These are phyloP conservation scores for Sesbania bispinosa DNA, from an alignment of 306 rosid species.

Conservation along the genomic window DNA sequence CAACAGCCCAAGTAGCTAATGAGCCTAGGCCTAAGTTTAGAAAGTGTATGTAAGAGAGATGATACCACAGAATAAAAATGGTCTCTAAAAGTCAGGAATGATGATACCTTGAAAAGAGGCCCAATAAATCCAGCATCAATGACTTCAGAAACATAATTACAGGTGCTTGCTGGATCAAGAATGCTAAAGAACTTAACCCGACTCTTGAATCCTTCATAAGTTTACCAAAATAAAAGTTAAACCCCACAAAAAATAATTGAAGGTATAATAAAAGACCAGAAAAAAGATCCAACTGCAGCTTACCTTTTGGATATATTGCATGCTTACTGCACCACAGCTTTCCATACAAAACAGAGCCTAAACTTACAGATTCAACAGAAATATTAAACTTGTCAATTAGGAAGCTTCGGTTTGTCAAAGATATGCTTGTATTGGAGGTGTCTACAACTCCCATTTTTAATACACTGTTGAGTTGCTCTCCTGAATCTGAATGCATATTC, in stretches of 20 bases:
- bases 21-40: too few relatives aligned
- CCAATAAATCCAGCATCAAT: conserved; percentile 75
- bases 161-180: conserved; percentile 55
- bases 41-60: too few relatives aligned
- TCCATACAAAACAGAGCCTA: conserved; percentile 58
- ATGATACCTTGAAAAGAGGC: conserved; percentile 75
- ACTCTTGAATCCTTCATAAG: conserved; percentile 74
- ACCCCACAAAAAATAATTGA: not conserved
- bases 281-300: conserved; percentile 1
- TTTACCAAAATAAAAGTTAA: conserved; percentile 27
- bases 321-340: conserved; percentile 66
- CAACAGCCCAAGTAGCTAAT: too few relatives aligned
- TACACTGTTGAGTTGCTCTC: too few relatives aligned
- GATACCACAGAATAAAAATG: too few relatives aligned
- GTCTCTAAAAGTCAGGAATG: too few relatives aligned
- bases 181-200: conserved; percentile 61
- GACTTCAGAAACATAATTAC: conserved; percentile 76
- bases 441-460: conserved; percentile 18
- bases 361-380: conserved; percentile 45
- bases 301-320: conserved; percentile 91
- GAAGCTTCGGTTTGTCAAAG: conserved; percentile 6
- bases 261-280: not conserved
- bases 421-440: conserved; percentile 15
- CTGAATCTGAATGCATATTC: too few relatives aligned
- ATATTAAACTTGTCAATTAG: conserved; percentile 21